A percentile compares a stretch with the other conserved stretches of the same genome.
phyloP scores from a whole-genome alignment of 257 asterid species.

The Salvia miltiorrhiza region DNA sequence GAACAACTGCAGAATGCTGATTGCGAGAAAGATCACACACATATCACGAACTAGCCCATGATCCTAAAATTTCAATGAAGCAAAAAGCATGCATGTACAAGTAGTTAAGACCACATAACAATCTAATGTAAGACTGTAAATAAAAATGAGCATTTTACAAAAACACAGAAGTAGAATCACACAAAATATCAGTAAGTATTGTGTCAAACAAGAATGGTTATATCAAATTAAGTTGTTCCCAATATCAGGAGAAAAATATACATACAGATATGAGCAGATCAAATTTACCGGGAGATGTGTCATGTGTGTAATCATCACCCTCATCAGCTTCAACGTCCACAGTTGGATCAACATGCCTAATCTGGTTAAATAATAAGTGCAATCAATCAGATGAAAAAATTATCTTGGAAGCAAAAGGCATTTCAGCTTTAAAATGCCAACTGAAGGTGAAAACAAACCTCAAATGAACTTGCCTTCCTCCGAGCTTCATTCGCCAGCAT shows the following conservation, averaged over 20 bases:
- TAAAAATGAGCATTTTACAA: slow-evolving; percentile 11
- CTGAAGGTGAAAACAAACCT: background rate
- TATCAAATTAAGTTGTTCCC: background rate
- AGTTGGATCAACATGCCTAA: slow-evolving; percentile 92
- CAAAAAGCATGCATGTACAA: background rate
- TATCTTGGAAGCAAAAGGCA: slow-evolving; percentile 4
- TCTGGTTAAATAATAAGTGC: slow-evolving; percentile 43
- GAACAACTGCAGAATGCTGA: slow-evolving; percentile 97
- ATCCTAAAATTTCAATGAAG: slow-evolving; percentile 62
- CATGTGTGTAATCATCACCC: slow-evolving; percentile 91
- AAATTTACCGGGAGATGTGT: slow-evolving; percentile 74
- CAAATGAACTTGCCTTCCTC: slow-evolving; percentile 55
- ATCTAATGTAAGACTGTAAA: background rate
- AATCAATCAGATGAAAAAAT: slow-evolving; percentile 16
- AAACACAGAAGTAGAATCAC: background rate
- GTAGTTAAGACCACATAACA: slow-evolving; percentile 11
- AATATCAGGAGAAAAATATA: background rate
- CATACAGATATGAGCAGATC: slow-evolving; percentile 12
- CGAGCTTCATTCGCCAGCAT: slow-evolving; percentile 89
- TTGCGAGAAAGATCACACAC: slow-evolving; percentile 82
- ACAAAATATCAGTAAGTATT: background rate
- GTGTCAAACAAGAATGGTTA: background rate
- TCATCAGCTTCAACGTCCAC: slow-evolving; percentile 92
- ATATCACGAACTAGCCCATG: slow-evolving; percentile 67
- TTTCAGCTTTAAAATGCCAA: slow-evolving; percentile 13